A percentile compares a stretch with the other conserved stretches of the same genome.
These are phyloP conservation scores for Effrenium voratum DNA, from an alignment of 73 alveolate species.

Conservation along the genomic window DNA sequence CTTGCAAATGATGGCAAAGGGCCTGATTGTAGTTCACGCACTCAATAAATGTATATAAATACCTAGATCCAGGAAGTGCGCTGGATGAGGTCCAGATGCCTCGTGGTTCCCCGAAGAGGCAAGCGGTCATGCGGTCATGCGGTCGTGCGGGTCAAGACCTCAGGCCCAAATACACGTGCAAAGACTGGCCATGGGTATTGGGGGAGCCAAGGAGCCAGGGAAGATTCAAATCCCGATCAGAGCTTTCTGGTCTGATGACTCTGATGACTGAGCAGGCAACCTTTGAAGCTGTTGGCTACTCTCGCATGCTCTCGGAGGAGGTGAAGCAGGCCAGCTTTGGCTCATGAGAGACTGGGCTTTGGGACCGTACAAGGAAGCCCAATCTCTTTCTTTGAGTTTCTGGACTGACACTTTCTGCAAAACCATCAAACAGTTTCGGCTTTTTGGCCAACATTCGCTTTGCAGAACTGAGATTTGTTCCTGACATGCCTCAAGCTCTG, in stretches of 20 bases:
- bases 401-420: no score
- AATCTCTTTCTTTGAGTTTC: no score
- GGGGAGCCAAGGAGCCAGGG: neutral
- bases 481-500: no score
- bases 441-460: no score
- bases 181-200: neutral
- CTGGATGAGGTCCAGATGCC: slow-evolving; percentile 18
- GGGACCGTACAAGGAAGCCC: no score
- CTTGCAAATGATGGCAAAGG: no score
- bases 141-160: neutral
- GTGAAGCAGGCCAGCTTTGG: neutral
- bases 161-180: neutral
- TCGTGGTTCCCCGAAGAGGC: slow-evolving; percentile 9
- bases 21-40: no score
- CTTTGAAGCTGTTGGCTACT: neutral
- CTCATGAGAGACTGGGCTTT: no score
- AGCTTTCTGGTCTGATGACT: neutral
- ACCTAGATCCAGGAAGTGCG: no score
- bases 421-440: no score
- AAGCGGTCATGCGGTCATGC: neutral
- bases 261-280: neutral
- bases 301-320: neutral
- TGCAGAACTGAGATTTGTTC: no score
- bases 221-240: neutral
- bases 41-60: no score